phyloP scores from a whole-genome alignment of 495 filamentous ascomycete species.

The Hypoxylon intermedium region DNA sequence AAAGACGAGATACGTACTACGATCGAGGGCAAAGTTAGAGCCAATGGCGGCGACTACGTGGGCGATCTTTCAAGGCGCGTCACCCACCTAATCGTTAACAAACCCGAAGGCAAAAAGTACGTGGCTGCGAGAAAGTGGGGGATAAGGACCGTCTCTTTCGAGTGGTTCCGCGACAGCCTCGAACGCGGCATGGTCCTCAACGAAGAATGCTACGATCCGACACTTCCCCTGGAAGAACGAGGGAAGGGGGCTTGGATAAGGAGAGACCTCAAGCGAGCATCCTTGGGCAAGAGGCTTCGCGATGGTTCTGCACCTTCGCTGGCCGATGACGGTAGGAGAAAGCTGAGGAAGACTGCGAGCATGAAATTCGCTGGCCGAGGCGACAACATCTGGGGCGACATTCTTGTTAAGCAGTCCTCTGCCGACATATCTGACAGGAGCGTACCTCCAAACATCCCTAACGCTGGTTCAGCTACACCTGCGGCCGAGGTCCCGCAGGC shows the following conservation, averaged over 20 bases:
- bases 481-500: slow-evolving; percentile 16
- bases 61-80: slow-evolving; percentile 85
- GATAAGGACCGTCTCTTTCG: slow-evolving; percentile 75
- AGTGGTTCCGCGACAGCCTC: slow-evolving; percentile 87
- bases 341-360: slow-evolving; percentile 81
- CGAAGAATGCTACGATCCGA: slow-evolving; percentile 80
- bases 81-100: slow-evolving; percentile 83
- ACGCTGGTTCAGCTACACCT: background rate
- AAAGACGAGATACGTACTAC: slow-evolving; percentile 74
- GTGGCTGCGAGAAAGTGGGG: slow-evolving; percentile 80
- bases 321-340: slow-evolving; percentile 62
- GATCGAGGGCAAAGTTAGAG: slow-evolving; percentile 62
- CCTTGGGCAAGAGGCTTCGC: slow-evolving; percentile 49
- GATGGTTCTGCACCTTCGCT: slow-evolving; percentile 32
- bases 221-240: slow-evolving; percentile 69
- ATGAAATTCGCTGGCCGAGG: slow-evolving; percentile 79
- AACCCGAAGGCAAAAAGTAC: slow-evolving; percentile 85
- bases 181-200: slow-evolving; percentile 93
- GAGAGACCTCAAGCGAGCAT: slow-evolving; percentile 47
- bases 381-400: slow-evolving; percentile 85
- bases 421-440: slow-evolving; percentile 26
- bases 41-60: slow-evolving; percentile 80
- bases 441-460: slow-evolving; percentile 8
- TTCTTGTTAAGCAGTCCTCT: slow-evolving; percentile 57
- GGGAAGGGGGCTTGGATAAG: slow-evolving; percentile 82